phyloP scores from a whole-genome alignment of 2,329 filamentous ascomycete species.

The Clonostachys sp. region DNA sequence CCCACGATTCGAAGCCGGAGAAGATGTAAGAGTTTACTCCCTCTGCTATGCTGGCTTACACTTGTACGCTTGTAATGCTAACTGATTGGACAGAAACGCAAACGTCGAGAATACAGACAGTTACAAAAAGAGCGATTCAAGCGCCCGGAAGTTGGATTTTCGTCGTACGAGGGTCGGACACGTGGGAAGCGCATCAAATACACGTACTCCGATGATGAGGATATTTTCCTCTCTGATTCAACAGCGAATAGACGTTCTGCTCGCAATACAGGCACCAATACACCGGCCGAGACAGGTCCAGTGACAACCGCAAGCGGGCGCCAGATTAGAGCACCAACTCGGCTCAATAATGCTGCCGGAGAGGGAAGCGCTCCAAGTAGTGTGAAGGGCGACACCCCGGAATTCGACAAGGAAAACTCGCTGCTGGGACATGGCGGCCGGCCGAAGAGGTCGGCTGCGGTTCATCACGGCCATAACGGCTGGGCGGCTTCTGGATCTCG shows the following conservation, averaged over 20 bases:
- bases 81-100: constrained; percentile 67
- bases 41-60: neutral
- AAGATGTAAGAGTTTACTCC: constrained; percentile 60
- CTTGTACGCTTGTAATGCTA: constrained; percentile 4
- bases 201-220: constrained; percentile 88
- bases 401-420: constrained; percentile 30
- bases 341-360: constrained; percentile 58
- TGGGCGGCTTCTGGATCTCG: constrained; percentile 24
- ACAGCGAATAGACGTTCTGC: constrained; percentile 59
- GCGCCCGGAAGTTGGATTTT: constrained; percentile 83
- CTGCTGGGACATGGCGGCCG: constrained; percentile 39
- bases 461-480: constrained; percentile 44
- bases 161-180: constrained; percentile 92
- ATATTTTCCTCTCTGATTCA: constrained; percentile 63
- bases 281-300: constrained; percentile 62
- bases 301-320: constrained; percentile 81
- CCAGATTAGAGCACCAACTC: constrained; percentile 67
- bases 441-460: constrained; percentile 44
- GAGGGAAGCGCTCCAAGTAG: constrained; percentile 37
- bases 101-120: constrained; percentile 85
- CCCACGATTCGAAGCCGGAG: constrained; percentile 86
- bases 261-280: constrained; percentile 69
- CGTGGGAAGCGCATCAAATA: constrained; percentile 95
- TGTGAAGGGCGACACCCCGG: constrained; percentile 37
- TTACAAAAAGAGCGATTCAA: constrained; percentile 82